Evolutionary conservation across 2,329 filamentous ascomycete species (phyloP), one percentile per base, ranked within the genome.

Genomic region (Trichoderma aggressivum): DNA sequence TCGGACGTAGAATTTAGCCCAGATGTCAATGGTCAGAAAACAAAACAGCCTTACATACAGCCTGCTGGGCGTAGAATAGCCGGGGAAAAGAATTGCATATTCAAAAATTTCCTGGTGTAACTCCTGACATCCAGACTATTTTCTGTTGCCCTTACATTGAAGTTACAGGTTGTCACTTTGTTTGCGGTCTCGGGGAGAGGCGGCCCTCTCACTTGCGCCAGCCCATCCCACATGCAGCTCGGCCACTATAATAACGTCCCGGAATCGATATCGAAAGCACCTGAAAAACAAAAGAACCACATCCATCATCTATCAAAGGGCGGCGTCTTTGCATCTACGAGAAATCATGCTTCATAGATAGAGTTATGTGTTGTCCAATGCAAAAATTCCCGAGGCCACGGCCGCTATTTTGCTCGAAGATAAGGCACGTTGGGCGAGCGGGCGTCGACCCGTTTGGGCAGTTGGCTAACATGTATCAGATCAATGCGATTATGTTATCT

Each of bases 391-490:
- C 47, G 39, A 28, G 21, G 3, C 39, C 4, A 16, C 21, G 56
- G 47, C 65, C 28, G 26, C 12, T n/a, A 21, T 32, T 60, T 26
- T n/a, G 55, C 28, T 69, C 10, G 39, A 69, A 69, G 65, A 69
- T 69, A 69, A 69, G 55, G 65, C 65, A 53, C n/a, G 39, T 28
- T 69, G 39, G 39, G 56, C 16, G 34, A 36, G 56, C 65, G 65
- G 65, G 14, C 28, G 39, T 69, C 30, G 56, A 28, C 65, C 65
- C 65, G 21, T 69, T 69, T 69, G 65, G 65, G 65, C 65, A 69
- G 65, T 43, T 69, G 65, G 65, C 28, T 69, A 69, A 34, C 14
- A 26, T 7, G 32, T 24, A 28, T 26, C 56, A 59, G 56, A 59
- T 68, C 28, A 34, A 68, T 68, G n/a, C 36, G 10, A 32, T 59